Base-by-base conservation (phyloP, 164 flowering plant species). In the Vitis riparia region DNA sequence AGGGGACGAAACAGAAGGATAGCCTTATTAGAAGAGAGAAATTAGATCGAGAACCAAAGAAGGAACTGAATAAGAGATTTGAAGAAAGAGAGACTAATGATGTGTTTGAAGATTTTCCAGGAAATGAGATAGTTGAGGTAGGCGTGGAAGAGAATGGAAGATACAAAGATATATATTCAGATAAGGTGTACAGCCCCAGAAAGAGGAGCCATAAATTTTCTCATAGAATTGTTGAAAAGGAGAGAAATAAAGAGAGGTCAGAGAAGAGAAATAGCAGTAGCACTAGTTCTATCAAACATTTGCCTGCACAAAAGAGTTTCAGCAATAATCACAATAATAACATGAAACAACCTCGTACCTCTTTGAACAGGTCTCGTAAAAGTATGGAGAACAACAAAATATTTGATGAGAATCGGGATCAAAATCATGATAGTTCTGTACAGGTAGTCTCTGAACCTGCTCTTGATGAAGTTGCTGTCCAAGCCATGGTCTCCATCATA, bases 391-490 rank as follows among this genome's bases (percentile, higher is more conserved):
- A 57, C 17, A 59, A 58, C 29, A 80, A 82, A 74, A 68, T 13
- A 29, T 59, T 61, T 62, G 78, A 77, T 49, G 75, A 77, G 59
- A 53, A 59, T 66, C 55, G 57, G 59, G 73, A 65, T 58, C 63
- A 64, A 74, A 80, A 72, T 67, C 73, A 58, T 55, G 47, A 15
- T 3, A 70, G 65, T 48, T 1, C 49, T 67, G 72, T 72, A 17
- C 52, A 63, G 52, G 30, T 65, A 51, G 71, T 58, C 47, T 62
- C 80, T 37, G 74, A 69, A 57, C 85, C 84, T 65, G 87, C 90
- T 62, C 80, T 91, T 47, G 92, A 87, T 85, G 88, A 91, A 77
- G 87, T 67, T 76, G 94, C 97, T 15, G 70, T 85, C 29, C 75
- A 76, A 77, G 97, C 97, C 9, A 60, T 83, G n/a, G 66, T 89